Evolutionary conservation across 192 early-diverging fungal species (phyloP), one percentile per base, ranked within the genome.

Genomic region (Phycomyces blakesleeanus): DNA sequence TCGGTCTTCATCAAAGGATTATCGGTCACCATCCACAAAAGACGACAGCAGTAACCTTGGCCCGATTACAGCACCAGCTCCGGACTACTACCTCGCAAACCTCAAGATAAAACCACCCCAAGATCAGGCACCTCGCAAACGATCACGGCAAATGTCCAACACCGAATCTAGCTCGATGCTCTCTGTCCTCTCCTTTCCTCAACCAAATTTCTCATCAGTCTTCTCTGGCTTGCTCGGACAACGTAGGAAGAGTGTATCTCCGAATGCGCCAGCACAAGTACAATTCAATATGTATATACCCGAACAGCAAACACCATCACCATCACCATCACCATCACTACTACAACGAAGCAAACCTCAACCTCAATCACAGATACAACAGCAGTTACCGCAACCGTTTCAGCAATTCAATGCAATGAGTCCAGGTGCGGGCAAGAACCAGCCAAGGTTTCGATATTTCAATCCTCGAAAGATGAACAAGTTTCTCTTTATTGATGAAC

Each of bases 401-500:
- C 18, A 51, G 38, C 34, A 34, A 34, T 34, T 34, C 41, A 52
- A 44, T 61, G 5, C 41, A 44, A 37, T 61, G 60, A 44, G 49
- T 44, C 18, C 51, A 5, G 29, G 29, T 2, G 29, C 29, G 7
- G 44, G 21, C 15, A 72, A 72, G 29, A 59, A 55, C 22, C 70
- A 72, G 52, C 55, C 70, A 9, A 51, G 64, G 26, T 75, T 75
- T 59, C 64, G 73, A 51, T 75, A 75, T 59, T 75, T 75, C 50
- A 75, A 64, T 59, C 73, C 73, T 10, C 53, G 64, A 57, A 70
- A 65, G 52, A 59, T 63, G 59, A 69, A 75, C 68, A 70, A 75
- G 60, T 69, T 62, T 39, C 44, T 75, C 50, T 75, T 75, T 50
- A 75, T 75, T 55, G 73, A 75, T 49, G 73, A 75, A 26, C 53